A percentile compares a stretch with the other conserved stretches of the same genome.
Conservation (phyloP, 1,139 yeast genomes). For the Yarrowia galli region DNA sequence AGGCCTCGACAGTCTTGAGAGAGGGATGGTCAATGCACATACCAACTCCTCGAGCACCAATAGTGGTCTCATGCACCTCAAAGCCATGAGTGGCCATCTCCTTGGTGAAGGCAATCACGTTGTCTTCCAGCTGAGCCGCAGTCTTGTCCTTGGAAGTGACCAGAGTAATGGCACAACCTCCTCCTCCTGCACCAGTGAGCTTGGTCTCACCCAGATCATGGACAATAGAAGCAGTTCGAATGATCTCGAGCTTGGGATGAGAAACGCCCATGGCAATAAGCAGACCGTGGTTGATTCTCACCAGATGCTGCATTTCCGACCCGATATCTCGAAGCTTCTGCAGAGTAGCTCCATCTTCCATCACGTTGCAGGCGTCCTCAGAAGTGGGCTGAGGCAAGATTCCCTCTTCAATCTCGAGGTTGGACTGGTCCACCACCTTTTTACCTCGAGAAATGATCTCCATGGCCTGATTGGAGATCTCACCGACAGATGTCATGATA, state of each 20-base stretch:
- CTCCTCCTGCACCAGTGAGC: constrained; percentile 98
- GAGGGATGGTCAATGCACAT: constrained; percentile 32
- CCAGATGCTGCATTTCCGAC: constrained; percentile 61
- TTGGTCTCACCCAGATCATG: constrained; percentile 82
- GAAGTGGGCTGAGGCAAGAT: constrained; percentile 40
- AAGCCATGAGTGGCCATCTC: constrained; percentile 55
- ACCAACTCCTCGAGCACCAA: constrained; percentile 91
- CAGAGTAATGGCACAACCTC: constrained; percentile 95
- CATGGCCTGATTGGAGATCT: constrained; percentile 69
- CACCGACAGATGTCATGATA: constrained; percentile 61
- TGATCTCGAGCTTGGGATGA: constrained; percentile 83
- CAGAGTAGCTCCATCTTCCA: constrained; percentile 8
- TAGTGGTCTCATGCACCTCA: constrained; percentile 78
- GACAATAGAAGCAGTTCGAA: constrained; percentile 68
- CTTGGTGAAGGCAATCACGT: constrained; percentile 50
- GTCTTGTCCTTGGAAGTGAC: constrained; percentile 60
- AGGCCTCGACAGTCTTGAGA: constrained; percentile 30
- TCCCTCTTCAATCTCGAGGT: constrained; percentile 20
- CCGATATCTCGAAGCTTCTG: constrained; percentile 28
- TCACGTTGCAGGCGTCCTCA: constrained; percentile 35
- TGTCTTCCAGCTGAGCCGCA: constrained; percentile 51
- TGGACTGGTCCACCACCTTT: constrained; percentile 18
- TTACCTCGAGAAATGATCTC: constrained; percentile 48
- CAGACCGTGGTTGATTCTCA: constrained; percentile 88
- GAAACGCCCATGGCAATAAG: constrained; percentile 88